A percentile compares a stretch with the other conserved stretches of the same genome.
Conservation (phyloP, 495 filamentous ascomycete genomes). For the Daldinia loculata region DNA sequence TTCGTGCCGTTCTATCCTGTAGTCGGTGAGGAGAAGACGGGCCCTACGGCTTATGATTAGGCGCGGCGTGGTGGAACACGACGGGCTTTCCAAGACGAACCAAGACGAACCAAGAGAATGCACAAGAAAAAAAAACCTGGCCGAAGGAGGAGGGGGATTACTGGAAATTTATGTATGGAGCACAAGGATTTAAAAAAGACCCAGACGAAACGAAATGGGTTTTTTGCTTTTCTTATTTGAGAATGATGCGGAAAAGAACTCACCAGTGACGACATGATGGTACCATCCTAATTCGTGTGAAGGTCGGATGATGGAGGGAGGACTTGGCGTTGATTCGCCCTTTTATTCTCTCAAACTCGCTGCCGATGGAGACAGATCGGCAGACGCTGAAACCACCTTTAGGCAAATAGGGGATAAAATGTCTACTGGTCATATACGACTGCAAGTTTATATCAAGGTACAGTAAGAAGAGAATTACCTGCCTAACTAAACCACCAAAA, state of each 20-base stretch:
- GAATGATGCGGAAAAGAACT: slow-evolving; percentile 14
- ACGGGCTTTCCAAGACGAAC: slow-evolving; percentile 31
- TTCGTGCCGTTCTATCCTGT: slow-evolving; percentile 4
- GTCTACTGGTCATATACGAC: slow-evolving; percentile 17
- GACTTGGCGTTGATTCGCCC: slow-evolving; percentile 37
- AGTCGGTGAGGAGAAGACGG: slow-evolving; percentile 15
- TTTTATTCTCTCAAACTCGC: slow-evolving; percentile 31
- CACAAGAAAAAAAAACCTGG: slow-evolving; percentile 14
- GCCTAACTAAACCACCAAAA: slow-evolving; percentile 3
- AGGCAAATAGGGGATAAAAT: slow-evolving; percentile 36
- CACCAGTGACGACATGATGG: slow-evolving; percentile 41
- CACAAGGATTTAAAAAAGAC: slow-evolving; percentile 1
- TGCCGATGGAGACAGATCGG: slow-evolving; percentile 35
- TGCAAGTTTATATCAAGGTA: slow-evolving; percentile 15
- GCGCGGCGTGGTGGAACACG: slow-evolving; percentile 9
- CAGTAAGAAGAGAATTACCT: slow-evolving; percentile 13
- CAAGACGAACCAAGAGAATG: slow-evolving; percentile 34
- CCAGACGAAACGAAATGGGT: slow-evolving; percentile 5
- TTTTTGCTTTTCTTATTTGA: not conserved
- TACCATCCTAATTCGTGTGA: slow-evolving; percentile 30
- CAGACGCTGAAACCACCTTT: slow-evolving; percentile 37
- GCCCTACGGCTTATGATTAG: not conserved
- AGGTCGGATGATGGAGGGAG: slow-evolving; percentile 32
- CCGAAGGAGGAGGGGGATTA: slow-evolving; percentile 13
- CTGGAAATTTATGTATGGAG: slow-evolving; percentile 11